These are phyloP conservation scores for Colletotrichum sp. DNA, from an alignment of 2,329 filamentous ascomycete genomes.

Conservation along the genomic window DNA sequence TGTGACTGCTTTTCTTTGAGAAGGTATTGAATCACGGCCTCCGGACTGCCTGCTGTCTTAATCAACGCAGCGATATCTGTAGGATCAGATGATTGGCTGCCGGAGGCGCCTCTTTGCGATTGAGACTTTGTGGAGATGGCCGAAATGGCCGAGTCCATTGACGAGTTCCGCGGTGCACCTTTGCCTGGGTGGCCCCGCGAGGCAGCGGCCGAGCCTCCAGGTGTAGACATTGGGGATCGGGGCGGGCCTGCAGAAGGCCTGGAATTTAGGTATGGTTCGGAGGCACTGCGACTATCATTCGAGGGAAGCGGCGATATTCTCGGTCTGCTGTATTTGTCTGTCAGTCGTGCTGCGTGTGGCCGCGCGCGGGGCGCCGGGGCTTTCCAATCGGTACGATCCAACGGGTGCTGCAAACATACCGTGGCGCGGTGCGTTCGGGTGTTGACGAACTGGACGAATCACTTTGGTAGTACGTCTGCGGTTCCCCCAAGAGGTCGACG, in stretches of 20 bases:
- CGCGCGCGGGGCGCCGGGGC: not conserved
- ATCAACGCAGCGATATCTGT: conserved; percentile 82
- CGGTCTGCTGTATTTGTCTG: conserved; percentile 27
- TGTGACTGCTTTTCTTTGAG: conserved; percentile 91
- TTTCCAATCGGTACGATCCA: not conserved
- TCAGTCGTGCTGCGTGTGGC: conserved; percentile 9
- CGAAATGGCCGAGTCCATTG: conserved; percentile 93
- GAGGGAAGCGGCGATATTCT: conserved; percentile 34
- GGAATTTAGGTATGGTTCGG: conserved; percentile 45
- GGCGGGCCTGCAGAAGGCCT: conserved; percentile 48
- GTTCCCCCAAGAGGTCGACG: conserved; percentile 16
- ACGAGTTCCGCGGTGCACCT: conserved; percentile 73
- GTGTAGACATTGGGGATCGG: conserved; percentile 42
- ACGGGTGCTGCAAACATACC: conserved; percentile 31
- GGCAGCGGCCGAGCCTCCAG: conserved; percentile 51
- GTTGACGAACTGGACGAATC: conserved; percentile 38
- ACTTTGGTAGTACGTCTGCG: conserved; percentile 41
- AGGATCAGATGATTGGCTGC: conserved; percentile 58
- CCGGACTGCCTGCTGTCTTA: conserved; percentile 83
- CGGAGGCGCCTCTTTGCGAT: conserved; percentile 63
- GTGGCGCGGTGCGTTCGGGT: conserved; percentile 33
- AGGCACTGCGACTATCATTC: conserved; percentile 56
- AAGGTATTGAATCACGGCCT: conserved; percentile 86
- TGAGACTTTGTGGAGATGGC: conserved; percentile 68
- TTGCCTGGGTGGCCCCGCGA: conserved; percentile 44